A percentile compares a stretch with the other conserved stretches of the same genome.
Conservation (phyloP, 306 rosid genomes). For the Dalbergia cochinchinensis region DNA sequence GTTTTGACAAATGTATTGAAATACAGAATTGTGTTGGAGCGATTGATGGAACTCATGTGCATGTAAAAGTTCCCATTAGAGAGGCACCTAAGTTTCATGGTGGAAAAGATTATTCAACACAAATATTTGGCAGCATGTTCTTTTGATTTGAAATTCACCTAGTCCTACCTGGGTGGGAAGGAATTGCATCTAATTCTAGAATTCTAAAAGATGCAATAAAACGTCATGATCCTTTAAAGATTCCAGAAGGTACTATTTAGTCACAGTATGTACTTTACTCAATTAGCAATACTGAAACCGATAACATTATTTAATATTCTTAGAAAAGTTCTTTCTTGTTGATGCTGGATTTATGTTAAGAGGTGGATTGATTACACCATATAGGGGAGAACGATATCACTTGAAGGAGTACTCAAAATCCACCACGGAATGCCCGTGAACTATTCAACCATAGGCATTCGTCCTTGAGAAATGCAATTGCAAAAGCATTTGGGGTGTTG, state of each 20-base stretch:
- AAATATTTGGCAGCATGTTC: background rate
- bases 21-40: no score
- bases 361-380: background rate
- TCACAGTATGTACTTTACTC: no score
- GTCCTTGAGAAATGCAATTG: constrained; percentile 2
- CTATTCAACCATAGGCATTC: constrained; percentile 2
- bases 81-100: no score
- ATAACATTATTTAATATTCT: background rate
- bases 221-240: background rate
- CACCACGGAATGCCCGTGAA: no score
- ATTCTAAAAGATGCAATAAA: background rate
- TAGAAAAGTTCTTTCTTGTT: constrained; percentile 16
- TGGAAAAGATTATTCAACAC: background rate
- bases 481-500: background rate
- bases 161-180: no score
- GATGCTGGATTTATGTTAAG: background rate
- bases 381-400: background rate
- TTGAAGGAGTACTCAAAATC: background rate
- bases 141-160: no score
- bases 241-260: constrained; percentile 2
- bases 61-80: no score
- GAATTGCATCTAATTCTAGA: no score
- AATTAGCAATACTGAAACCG: no score
- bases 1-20: no score
- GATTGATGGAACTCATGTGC: no score